A percentile compares a stretch with the other conserved stretches of the same genome.
Evolutionary conservation across 495 filamentous ascomycete genomes (phyloP).

Genomic region (Aspergillus egyptiacus): DNA sequence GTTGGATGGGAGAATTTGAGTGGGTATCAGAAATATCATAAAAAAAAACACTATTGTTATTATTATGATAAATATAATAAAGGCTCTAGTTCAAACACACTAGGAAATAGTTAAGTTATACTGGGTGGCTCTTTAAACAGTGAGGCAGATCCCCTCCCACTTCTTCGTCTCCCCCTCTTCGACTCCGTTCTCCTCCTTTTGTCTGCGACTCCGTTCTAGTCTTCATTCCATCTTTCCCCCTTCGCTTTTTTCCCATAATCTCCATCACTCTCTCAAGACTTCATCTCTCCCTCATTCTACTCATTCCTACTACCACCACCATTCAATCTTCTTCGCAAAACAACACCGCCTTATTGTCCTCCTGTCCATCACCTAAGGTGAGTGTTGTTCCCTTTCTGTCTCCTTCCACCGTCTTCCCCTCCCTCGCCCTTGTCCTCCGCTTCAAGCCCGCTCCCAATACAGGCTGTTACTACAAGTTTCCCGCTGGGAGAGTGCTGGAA

Average conservation of each 20-base stretch:
- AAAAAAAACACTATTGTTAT: no score
- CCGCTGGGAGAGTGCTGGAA: background rate
- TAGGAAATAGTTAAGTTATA: no score
- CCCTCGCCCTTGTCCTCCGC: slow-evolving; percentile 14
- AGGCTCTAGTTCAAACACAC: no score
- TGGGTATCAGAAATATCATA: no score
- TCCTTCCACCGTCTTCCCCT: slow-evolving; percentile 16
- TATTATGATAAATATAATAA: no score
- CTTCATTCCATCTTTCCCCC: slow-evolving; percentile 14
- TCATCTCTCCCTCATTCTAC: slow-evolving; percentile 22
- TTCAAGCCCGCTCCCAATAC: slow-evolving; percentile 5
- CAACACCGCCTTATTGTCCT: slow-evolving; percentile 9
- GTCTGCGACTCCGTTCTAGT: background rate
- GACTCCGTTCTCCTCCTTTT: slow-evolving; percentile 17
- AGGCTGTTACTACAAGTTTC: background rate
- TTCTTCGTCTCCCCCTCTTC: slow-evolving; percentile 29
- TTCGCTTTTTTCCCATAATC: slow-evolving; percentile 5
- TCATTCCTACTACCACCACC: slow-evolving; percentile 22
- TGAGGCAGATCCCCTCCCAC: slow-evolving; percentile 15
- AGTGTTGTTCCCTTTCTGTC: slow-evolving; percentile 25
- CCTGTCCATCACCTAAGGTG: slow-evolving; percentile 21
- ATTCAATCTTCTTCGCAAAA: background rate
- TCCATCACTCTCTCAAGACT: slow-evolving; percentile 4
- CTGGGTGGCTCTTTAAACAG: no score
- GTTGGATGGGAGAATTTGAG: no score